phyloP scores from a whole-genome alignment of 108 stramenopile species.

The Thalassiosira profunda region DNA sequence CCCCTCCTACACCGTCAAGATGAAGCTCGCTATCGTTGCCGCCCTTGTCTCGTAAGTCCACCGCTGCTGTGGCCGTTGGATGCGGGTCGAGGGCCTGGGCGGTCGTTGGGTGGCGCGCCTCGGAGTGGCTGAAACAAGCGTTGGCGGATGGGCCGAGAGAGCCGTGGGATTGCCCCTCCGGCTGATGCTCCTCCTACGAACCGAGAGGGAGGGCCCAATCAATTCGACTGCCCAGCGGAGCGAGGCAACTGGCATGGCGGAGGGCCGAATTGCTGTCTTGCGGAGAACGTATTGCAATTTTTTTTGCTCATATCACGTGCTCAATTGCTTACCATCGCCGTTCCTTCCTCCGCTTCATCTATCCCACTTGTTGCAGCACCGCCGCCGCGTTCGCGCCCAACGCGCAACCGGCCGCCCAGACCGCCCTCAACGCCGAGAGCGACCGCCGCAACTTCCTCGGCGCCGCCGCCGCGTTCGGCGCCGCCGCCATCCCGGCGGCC shows the following conservation, averaged over 20 bases:
- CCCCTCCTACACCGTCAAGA: too few species aligned
- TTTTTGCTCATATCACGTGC: background rate
- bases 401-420: conserved; percentile 57
- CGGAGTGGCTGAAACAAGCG: too few species aligned
- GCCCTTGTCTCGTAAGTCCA: conserved; percentile 85
- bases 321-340: background rate
- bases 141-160: too few species aligned
- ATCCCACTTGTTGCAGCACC: conserved; percentile 47
- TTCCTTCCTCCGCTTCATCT: background rate
- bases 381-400: conserved; percentile 82
- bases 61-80: too few species aligned
- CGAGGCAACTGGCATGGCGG: background rate
- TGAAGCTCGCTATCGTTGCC: conserved; percentile 89
- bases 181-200: background rate
- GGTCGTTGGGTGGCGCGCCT: too few species aligned
- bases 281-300: background rate
- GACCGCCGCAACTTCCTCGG: conserved; percentile 83
- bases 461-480: conserved; percentile 71
- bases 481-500: conserved; percentile 68
- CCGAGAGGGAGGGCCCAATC: background rate
- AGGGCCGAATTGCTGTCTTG: background rate
- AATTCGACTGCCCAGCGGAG: too few species aligned
- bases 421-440: conserved; percentile 71
- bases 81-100: too few species aligned
- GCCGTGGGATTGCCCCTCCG: too few species aligned